Evolutionary conservation across 192 early-diverging fungal species (phyloP).

Genomic region (Coemansia sp.): DNA sequence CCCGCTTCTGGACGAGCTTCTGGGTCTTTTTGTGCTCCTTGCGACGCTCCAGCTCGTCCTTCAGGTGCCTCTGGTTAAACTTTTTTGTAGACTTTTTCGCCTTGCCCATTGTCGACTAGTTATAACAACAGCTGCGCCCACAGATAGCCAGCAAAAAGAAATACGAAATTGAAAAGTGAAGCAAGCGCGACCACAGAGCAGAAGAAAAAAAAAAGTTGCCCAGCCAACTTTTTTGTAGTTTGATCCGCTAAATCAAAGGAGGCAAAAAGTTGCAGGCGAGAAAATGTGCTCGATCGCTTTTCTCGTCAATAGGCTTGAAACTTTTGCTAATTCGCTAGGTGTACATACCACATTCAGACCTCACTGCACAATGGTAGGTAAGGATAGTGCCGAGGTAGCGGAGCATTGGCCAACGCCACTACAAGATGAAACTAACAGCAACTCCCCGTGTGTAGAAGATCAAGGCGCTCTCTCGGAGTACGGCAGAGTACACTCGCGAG

Average conservation of each 20-base stretch:
- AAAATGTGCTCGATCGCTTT: neutral
- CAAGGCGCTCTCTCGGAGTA: slow-evolving; percentile 84
- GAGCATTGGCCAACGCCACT: neutral
- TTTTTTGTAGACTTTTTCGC: slow-evolving; percentile 69
- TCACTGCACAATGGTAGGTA: slow-evolving; percentile 1
- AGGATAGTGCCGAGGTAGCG: neutral
- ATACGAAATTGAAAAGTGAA: neutral
- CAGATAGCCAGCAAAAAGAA: neutral
- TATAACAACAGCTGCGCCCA: neutral
- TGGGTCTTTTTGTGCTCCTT: slow-evolving; percentile 59
- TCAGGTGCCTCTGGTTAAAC: slow-evolving; percentile 75
- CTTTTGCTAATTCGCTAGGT: neutral
- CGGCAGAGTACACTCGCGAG: slow-evolving; percentile 75
- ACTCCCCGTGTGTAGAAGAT: slow-evolving; percentile 69
- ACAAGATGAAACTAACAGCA: neutral
- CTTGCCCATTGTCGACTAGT: slow-evolving; percentile 32
- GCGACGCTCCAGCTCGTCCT: slow-evolving; percentile 61
- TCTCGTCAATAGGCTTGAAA: neutral
- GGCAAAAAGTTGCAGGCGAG: neutral
- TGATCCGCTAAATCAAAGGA: neutral
- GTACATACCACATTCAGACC: neutral
- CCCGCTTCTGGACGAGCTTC: slow-evolving; percentile 57
- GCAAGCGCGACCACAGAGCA: neutral
- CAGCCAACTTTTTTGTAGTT: neutral
- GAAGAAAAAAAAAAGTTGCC: neutral